Evolutionary conservation across 805 yeast species (phyloP).

Genomic region (Cyberlindnera meyerae): DNA sequence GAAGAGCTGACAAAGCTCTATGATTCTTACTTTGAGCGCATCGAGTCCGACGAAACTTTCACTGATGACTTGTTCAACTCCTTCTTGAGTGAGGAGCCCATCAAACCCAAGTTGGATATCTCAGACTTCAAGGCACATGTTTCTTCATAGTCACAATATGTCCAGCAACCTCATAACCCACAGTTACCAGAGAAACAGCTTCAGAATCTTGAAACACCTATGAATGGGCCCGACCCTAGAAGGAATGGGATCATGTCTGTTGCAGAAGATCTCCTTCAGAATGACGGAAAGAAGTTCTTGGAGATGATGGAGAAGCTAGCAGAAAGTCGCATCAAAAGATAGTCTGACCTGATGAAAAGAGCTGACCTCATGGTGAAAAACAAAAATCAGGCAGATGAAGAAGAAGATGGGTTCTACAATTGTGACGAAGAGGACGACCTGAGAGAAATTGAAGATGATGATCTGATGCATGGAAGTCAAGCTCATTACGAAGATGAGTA

Average conservation of each 20-base stretch:
- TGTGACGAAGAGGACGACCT: slow-evolving; percentile 18
- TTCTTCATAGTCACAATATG: slow-evolving; percentile 1
- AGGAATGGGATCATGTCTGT: slow-evolving; percentile 48
- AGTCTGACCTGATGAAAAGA: slow-evolving; percentile 14
- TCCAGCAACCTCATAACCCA: too few relatives aligned
- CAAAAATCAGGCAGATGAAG: slow-evolving; percentile 26
- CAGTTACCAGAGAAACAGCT: slow-evolving; percentile 2
- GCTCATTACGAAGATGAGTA: slow-evolving; percentile 16
- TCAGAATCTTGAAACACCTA: too few relatives aligned
- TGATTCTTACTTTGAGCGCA: slow-evolving; percentile 53
- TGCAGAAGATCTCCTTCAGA: slow-evolving; percentile 74
- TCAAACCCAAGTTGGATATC: too few relatives aligned
- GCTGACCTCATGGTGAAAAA: slow-evolving; percentile 16
- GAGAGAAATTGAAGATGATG: slow-evolving; percentile 17
- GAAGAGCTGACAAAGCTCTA: slow-evolving; percentile 72
- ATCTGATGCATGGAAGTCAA: slow-evolving; percentile 15
- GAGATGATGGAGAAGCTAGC: slow-evolving; percentile 78
- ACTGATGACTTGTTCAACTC: slow-evolving; percentile 15
- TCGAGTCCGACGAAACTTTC: slow-evolving; percentile 13
- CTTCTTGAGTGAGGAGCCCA: slow-evolving; percentile 4
- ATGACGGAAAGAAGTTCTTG: slow-evolving; percentile 73
- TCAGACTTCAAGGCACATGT: not conserved
- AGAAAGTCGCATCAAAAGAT: slow-evolving; percentile 38
- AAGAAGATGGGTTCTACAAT: slow-evolving; percentile 25
- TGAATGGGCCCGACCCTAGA: slow-evolving; percentile 9